Evolutionary conservation across 139 green algal species (phyloP).

Genomic region (Tetraselmis chui): DNA sequence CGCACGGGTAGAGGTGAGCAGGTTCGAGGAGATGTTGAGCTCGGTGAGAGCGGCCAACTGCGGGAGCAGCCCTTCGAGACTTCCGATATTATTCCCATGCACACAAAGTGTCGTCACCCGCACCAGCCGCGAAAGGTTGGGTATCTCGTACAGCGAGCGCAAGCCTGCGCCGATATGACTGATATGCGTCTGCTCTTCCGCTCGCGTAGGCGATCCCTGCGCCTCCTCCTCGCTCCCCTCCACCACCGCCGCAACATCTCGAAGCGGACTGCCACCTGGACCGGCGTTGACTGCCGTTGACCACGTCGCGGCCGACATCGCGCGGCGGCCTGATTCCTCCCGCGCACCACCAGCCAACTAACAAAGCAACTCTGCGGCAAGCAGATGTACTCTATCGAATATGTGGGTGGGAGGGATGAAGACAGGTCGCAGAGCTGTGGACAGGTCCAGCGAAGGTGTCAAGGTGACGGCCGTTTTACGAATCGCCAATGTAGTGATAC

Average conservation of each 20-base stretch:
- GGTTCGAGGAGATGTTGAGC: conserved; percentile 68
- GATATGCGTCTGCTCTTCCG: not conserved
- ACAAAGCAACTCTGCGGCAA: too few species aligned
- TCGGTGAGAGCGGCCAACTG: conserved; percentile 30
- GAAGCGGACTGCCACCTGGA: not conserved
- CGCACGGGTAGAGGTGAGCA: conserved; percentile 18
- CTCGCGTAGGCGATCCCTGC: too few species aligned
- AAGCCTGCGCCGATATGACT: not conserved
- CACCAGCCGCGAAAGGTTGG: not conserved
- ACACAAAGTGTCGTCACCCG: conserved; percentile 34
- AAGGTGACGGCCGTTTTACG: too few species aligned
- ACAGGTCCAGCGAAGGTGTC: too few species aligned
- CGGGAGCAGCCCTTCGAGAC: conserved; percentile 32
- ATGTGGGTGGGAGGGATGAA: too few species aligned
- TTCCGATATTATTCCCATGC: conserved; percentile 55
- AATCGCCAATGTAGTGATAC: too few species aligned
- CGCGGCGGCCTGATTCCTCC: too few species aligned
- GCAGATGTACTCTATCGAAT: too few species aligned
- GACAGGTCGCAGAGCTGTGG: too few species aligned
- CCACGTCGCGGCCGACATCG: too few species aligned
- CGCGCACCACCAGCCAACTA: too few species aligned
- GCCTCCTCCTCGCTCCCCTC: not conserved
- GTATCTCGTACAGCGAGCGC: not conserved
- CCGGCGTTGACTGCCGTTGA: too few species aligned
- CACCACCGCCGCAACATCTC: not conserved